Conservation (phyloP, 768 basidiomycete genomes). For the Dacryopinax spathularia region DNA sequence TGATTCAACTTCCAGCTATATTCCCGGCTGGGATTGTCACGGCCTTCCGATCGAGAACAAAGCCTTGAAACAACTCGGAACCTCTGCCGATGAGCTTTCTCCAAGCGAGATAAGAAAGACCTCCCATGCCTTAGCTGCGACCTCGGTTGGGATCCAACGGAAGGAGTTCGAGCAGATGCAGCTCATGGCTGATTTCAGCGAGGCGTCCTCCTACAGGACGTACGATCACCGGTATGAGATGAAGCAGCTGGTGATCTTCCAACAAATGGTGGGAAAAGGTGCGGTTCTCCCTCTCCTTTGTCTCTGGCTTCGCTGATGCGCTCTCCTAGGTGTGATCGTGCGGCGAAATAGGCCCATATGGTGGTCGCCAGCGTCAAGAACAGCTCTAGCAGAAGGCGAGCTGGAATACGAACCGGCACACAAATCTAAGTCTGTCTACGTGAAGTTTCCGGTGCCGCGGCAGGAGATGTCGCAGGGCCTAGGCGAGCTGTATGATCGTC, state of each 20-base stretch:
- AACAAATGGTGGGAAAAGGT: slow-evolving; percentile 80
- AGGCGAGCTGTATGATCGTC: slow-evolving; percentile 9
- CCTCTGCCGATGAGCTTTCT: slow-evolving; percentile 38
- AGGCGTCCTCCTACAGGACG: slow-evolving; percentile 58
- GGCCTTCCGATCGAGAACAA: slow-evolving; percentile 96
- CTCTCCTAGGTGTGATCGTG: slow-evolving; percentile 56
- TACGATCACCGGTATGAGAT: slow-evolving; percentile 79
- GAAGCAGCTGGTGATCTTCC: slow-evolving; percentile 71
- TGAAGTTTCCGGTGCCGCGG: slow-evolving; percentile 50
- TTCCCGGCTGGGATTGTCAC: slow-evolving; percentile 97
- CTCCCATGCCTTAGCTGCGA: slow-evolving; percentile 56
- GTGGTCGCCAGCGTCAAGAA: slow-evolving; percentile 87
- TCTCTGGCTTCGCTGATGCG: not conserved
- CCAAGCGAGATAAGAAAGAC: slow-evolving; percentile 50
- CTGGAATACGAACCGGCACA: slow-evolving; percentile 81
- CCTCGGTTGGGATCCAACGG: slow-evolving; percentile 61
- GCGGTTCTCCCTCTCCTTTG: slow-evolving; percentile 5
- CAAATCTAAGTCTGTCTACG: slow-evolving; percentile 74
- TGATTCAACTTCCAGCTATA: slow-evolving; percentile 44
- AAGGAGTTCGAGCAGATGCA: slow-evolving; percentile 68
- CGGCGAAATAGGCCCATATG: slow-evolving; percentile 80
- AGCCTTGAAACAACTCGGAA: slow-evolving; percentile 61
- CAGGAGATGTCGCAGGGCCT: slow-evolving; percentile 17
- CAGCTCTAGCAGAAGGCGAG: slow-evolving; percentile 91
- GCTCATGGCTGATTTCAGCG: slow-evolving; percentile 83